These are phyloP conservation scores for Corynespora cassiicola DNA, from an alignment of 2,329 filamentous ascomycete genomes.

Conservation along the genomic window DNA sequence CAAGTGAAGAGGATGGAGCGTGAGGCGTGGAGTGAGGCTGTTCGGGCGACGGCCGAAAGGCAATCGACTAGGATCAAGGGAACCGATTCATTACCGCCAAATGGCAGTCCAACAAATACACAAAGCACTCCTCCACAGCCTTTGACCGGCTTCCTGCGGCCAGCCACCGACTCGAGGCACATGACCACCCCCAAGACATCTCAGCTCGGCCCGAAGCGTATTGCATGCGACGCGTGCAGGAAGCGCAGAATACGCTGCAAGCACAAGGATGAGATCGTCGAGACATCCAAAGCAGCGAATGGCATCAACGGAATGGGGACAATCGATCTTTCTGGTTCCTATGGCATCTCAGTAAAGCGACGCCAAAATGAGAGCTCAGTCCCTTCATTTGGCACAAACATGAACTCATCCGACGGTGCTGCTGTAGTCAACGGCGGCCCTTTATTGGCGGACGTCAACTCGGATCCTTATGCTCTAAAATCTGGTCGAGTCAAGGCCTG, in stretches of 20 bases:
- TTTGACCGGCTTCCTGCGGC: constrained; percentile 43
- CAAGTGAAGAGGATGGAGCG: constrained; percentile 64
- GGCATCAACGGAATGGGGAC: constrained; percentile 30
- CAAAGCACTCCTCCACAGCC: constrained; percentile 33
- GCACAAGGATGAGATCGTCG: constrained; percentile 63
- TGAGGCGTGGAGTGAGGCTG: constrained; percentile 54
- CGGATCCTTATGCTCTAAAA: constrained; percentile 55
- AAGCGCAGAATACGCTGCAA: constrained; percentile 68
- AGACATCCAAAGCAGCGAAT: constrained; percentile 30
- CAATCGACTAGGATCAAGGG: constrained; percentile 46
- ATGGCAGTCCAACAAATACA: constrained; percentile 17
- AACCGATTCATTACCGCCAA: constrained; percentile 22
- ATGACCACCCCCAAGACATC: constrained; percentile 62
- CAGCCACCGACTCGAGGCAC: constrained; percentile 45
- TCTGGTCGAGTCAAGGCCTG: constrained; percentile 70
- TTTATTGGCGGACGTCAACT: constrained; percentile 42
- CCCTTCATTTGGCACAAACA: too few relatives aligned
- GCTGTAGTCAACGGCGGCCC: constrained; percentile 32
- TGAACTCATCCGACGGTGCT: constrained; percentile 12
- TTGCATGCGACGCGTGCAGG: constrained; percentile 68
- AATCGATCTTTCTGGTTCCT: constrained; percentile 38
- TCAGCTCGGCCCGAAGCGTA: constrained; percentile 64
- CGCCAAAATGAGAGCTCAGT: constrained; percentile 43
- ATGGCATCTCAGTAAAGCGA: constrained; percentile 41
- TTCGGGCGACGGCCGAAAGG: constrained; percentile 50